A percentile compares a stretch with the other conserved stretches of the same genome.
Conservation (phyloP, 2,329 filamentous ascomycete genomes). For the Fusarium euwallaceae region DNA sequence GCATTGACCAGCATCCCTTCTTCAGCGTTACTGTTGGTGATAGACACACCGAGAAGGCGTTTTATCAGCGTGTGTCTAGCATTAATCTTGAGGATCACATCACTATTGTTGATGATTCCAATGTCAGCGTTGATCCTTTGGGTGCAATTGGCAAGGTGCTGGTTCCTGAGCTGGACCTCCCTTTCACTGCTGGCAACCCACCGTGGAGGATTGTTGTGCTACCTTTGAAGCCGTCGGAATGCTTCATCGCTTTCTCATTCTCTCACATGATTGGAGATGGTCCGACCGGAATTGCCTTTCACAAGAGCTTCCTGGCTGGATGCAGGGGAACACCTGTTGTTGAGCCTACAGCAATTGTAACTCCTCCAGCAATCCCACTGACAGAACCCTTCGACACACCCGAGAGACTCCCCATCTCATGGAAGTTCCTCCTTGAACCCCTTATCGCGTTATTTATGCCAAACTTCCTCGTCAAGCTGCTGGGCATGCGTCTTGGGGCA, state of each 20-base stretch:
- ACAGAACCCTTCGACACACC: constrained; percentile 41
- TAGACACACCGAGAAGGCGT: constrained; percentile 36
- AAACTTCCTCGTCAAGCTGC: constrained; percentile 23
- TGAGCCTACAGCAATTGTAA: background rate
- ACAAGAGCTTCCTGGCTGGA: constrained; percentile 38
- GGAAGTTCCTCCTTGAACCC: constrained; percentile 40
- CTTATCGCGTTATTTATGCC: constrained; percentile 34
- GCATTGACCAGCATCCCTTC: constrained; percentile 37
- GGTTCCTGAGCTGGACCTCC: constrained; percentile 26
- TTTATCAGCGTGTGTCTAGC: constrained; percentile 32
- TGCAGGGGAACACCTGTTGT: background rate
- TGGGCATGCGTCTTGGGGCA: constrained; percentile 30
- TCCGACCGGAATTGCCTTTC: constrained; percentile 37
- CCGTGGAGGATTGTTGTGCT: constrained; percentile 43
- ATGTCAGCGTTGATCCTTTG: background rate
- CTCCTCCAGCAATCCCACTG: constrained; percentile 14
- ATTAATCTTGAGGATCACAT: constrained; percentile 40
- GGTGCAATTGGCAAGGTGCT: constrained; percentile 25
- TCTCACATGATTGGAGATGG: constrained; percentile 45
- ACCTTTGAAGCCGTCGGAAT: constrained; percentile 18
- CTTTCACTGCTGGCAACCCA: constrained; percentile 32
- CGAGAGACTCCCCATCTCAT: constrained; percentile 41
- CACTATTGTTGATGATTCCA: constrained; percentile 9
- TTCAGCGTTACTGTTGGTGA: constrained; percentile 39
- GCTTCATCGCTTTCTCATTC: constrained; percentile 39